These are phyloP conservation scores for Pseudozyma pruni DNA, from an alignment of 1,284 basidiomycete species.

Conservation along the genomic window DNA sequence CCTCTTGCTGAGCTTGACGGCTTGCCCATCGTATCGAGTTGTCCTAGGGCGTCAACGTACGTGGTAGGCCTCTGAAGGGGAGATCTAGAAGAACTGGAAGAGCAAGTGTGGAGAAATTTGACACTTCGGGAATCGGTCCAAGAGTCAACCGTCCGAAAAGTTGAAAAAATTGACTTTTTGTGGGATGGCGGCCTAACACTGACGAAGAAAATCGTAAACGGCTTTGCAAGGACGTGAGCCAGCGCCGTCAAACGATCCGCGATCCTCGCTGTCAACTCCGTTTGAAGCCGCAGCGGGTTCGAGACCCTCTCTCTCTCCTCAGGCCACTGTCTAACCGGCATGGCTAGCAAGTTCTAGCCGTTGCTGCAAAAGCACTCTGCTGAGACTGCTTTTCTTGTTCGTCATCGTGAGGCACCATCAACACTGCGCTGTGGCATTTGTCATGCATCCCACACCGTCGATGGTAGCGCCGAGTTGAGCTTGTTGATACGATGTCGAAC, in stretches of 20 bases:
- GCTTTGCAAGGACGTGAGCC: constrained; percentile 28
- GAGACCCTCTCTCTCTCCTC: background rate
- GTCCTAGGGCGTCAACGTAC: background rate
- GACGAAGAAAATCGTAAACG: constrained; percentile 2
- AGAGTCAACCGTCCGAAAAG: background rate
- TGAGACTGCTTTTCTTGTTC: no score
- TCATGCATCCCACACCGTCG: no score
- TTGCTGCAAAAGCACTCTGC: no score
- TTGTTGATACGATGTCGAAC: no score
- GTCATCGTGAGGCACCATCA: no score
- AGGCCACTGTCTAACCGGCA: background rate
- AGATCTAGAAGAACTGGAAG: constrained; percentile 25
- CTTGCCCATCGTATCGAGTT: constrained; percentile 29
- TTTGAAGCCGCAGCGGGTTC: constrained; percentile 21
- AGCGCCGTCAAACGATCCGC: background rate
- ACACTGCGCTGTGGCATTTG: no score
- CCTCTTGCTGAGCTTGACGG: constrained; percentile 25
- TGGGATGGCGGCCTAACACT: no score
- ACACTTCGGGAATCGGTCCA: constrained; percentile 11
- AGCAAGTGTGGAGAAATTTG: constrained; percentile 23
- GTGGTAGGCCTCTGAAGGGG: no score
- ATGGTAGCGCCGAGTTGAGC: no score
- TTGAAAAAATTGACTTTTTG: background rate
- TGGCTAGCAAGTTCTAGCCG: no score
- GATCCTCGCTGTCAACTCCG: constrained; percentile 19